Evolutionary conservation across 78 protist genomes (phyloP), one percentile per base, ranked within the genome.

Genomic region (Tieghemostelium lacteum): DNA sequence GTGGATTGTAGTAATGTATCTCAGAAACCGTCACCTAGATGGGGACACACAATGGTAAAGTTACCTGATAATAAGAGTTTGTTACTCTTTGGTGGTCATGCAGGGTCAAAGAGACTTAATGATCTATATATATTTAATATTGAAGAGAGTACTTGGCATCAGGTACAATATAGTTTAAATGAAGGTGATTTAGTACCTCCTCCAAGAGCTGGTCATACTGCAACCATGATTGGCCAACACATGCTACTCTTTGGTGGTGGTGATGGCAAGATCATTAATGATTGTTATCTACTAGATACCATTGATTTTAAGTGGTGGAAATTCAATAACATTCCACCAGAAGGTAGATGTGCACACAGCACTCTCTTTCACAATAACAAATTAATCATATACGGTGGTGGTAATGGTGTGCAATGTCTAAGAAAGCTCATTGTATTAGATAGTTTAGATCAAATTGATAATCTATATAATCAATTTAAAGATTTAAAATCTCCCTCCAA

Each of bases 191-290:
- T 37, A 17, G 45, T 36, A 6, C 93, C 93, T 3, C 50, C 36
- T 24, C 93, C 93, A 2, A 63, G 93, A 55, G 93, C 93, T 1
- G 86, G 87, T 26, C 93, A 88, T 36, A 60, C 87, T 24, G 76
- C 87, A 19, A 49, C 61, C 20, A 88, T 74, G 86, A 33, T 74
- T 5, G 86, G 76, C 20, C 72, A 39, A 7, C 52, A n/a, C 60
- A 73, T 28, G 61, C 74, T 73, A 17, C 61, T 87, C 3, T 87
- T 87, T 63, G 93, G 93, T 52, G 93, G 93, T 49, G 87, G 86
- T 36, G 93, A 88, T 62, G 93, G 93, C 14, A 73, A 83, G 31
- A 71, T 83, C 16, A 52, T 83, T 3, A 69, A 83, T 69, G 91
- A 83, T 58, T 42, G 66, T 34, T 45, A 67, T 69, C 78, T 61